phyloP scores from a whole-genome alignment of 1,284 basidiomycete species.

The Cryptococcus sp. region DNA sequence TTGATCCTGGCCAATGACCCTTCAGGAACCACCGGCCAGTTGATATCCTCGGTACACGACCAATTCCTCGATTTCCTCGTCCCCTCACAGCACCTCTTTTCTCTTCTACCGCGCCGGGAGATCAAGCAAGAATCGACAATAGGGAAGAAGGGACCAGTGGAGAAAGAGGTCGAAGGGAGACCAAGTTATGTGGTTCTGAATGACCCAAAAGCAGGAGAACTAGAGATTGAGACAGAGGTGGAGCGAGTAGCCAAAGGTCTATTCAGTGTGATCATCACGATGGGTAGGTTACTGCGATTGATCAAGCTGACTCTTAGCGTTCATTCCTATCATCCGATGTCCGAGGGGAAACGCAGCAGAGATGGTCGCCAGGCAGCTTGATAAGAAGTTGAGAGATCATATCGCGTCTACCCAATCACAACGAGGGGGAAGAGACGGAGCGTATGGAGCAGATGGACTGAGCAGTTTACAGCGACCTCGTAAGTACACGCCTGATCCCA shows the following conservation, averaged over 20 bases:
- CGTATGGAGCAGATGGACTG: conserved; percentile 60
- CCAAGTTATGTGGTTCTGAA: conserved; percentile 79
- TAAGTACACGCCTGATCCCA: conserved; percentile 47
- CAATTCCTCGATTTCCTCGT: conserved; percentile 97
- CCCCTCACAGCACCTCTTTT: conserved; percentile 92
- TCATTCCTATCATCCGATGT: conserved; percentile 90
- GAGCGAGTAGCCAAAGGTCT: conserved; percentile 87
- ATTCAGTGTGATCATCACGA: conserved; percentile 88
- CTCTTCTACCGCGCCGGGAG: conserved; percentile 61
- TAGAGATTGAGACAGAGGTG: conserved; percentile 88
- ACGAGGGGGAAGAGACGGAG: conserved; percentile 47
- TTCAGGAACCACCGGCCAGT: conserved; percentile 65
- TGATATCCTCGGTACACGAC: conserved; percentile 75
- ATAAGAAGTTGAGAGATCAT: conserved; percentile 87
- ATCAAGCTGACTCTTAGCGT: conserved; percentile 54
- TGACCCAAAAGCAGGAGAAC: conserved; percentile 83
- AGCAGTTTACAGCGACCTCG: conserved; percentile 68
- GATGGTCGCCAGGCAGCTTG: conserved; percentile 94
- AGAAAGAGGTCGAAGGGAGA: conserved; percentile 39
- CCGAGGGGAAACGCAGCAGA: conserved; percentile 96
- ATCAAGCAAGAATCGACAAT: conserved; percentile 13
- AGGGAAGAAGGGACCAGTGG: conserved; percentile 24
- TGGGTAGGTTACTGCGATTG: conserved; percentile 55
- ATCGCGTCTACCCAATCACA: conserved; percentile 67
- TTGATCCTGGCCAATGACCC: conserved; percentile 69